Base-by-base conservation (phyloP, 2,329 filamentous ascomycete genomes). In the Pyrenophora seminiperda region DNA sequence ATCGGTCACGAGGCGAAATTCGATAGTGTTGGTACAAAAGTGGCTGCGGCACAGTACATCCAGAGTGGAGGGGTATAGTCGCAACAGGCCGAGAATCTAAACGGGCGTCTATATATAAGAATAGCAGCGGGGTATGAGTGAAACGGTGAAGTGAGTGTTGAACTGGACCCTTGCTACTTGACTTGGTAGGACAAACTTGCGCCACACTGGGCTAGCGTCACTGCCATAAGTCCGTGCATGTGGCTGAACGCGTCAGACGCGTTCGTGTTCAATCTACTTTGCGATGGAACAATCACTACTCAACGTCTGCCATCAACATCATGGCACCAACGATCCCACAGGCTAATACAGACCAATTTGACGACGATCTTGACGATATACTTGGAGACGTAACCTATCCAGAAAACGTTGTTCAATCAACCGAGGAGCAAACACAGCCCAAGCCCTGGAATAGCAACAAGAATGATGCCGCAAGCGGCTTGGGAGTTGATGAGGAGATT, bases 401-500 rank as follows among this genome's bases (percentile, higher is more conserved):
- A 79, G 76, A 80, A 37, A 74, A 82, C 45, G 17, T 47, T 24
- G 70, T 74, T 44, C 75, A 77, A 36, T 63, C 74, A 6, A 58
- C 54, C 38, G 58, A 73, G 57, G 61, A 47, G 11, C 44, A 53
- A 18, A 18, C 56, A 10, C 54, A 59, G 31, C 22, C 53, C 17
- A 41, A 62, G 20, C 32, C 43, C 13, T 24, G 40, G n/a, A 49
- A 20, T 13, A 49, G 36, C 39, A 68, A 71, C 42, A 46, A 50
- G 14, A 45, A 49, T 18, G 46, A 61, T 41, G 48, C 82, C 59
- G 36, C 49, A 11, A 79, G 80, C 20, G 79, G 79, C 1, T 75
- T 96, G 2, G 91, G 92, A 37, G 85, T 97, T 48, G 92, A 97
- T 58, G 85, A 95, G 66, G 90, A 96, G 64, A 83, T 99, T 44